A percentile compares a stretch with the other conserved stretches of the same genome.
Conservation (phyloP, 2,329 filamentous ascomycete species). For the Cordyceps farinosa region DNA sequence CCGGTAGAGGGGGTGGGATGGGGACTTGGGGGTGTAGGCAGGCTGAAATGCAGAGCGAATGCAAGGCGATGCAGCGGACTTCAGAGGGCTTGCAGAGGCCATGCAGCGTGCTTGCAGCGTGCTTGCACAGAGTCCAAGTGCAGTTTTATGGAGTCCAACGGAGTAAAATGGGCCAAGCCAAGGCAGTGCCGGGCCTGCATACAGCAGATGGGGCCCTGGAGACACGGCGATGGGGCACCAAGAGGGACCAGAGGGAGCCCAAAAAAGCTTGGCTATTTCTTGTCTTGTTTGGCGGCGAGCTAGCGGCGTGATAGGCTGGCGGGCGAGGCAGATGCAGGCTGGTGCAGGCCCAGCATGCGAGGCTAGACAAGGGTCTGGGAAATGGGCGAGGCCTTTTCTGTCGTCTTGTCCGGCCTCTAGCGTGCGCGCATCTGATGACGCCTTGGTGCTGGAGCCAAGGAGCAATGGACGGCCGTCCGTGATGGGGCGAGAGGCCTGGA, state of each 20-base stretch:
- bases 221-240: neutral
- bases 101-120: no score
- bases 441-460: neutral
- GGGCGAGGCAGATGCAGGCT: neutral
- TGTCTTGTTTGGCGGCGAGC: constrained; percentile 13
- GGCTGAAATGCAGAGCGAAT: no score
- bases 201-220: neutral
- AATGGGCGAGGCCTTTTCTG: constrained; percentile 17
- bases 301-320: constrained; percentile 2
- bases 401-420: constrained; percentile 12
- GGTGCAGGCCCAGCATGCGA: neutral
- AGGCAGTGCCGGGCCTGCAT: no score
- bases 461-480: no score
- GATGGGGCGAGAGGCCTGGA: no score
- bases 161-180: no score
- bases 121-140: no score
- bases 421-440: constrained; percentile 3
- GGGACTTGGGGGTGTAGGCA: no score
- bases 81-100: neutral
- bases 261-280: constrained; percentile 18
- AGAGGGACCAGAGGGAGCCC: constrained; percentile 3
- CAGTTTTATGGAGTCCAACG: no score
- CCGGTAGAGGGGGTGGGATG: neutral
- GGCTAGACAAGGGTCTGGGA: constrained; percentile 16
- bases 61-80: no score